Evolutionary conservation across 805 yeast species (phyloP).

Genomic region (Teunomyces funiuensis): DNA sequence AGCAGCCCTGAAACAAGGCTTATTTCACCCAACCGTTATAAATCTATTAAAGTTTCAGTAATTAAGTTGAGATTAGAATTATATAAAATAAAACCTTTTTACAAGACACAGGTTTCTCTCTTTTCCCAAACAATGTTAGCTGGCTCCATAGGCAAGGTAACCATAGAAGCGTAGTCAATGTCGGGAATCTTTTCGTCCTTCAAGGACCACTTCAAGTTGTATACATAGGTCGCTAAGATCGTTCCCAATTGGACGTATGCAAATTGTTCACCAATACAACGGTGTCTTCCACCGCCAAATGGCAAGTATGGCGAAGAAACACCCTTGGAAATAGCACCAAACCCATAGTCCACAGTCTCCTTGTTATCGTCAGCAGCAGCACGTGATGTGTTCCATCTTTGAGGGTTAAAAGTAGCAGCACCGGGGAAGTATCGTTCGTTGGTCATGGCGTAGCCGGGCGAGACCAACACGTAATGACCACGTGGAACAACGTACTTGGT

Average conservation of each 20-base stretch:
- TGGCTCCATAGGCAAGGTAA: constrained; percentile 82
- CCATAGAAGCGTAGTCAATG: constrained; percentile 87
- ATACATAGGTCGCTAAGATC: constrained; percentile 70
- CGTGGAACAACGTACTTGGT: constrained; percentile 78
- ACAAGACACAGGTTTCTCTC: constrained; percentile 40
- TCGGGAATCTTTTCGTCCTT: constrained; percentile 49
- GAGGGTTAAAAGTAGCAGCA: constrained; percentile 72
- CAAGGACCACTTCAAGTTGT: constrained; percentile 74
- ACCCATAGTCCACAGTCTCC: constrained; percentile 83
- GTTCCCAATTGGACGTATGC: constrained; percentile 93
- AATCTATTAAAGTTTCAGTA: background rate
- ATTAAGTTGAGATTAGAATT: background rate
- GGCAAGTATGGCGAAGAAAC: constrained; percentile 95
- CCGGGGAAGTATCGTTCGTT: constrained; percentile 78
- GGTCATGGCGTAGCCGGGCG: constrained; percentile 89
- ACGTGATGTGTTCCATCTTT: constrained; percentile 64
- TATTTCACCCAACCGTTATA: background rate
- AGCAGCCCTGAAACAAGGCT: background rate
- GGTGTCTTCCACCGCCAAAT: constrained; percentile 98
- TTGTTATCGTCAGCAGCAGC: constrained; percentile 17
- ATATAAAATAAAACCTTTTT: background rate
- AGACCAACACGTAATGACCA: constrained; percentile 86
- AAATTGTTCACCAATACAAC: constrained; percentile 98
- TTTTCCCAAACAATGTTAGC: constrained; percentile 71
- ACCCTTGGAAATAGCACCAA: constrained; percentile 94